Evolutionary conservation across 768 basidiomycete genomes (phyloP), one percentile per base, ranked within the genome.

Genomic region (Naganishia antarctica): DNA sequence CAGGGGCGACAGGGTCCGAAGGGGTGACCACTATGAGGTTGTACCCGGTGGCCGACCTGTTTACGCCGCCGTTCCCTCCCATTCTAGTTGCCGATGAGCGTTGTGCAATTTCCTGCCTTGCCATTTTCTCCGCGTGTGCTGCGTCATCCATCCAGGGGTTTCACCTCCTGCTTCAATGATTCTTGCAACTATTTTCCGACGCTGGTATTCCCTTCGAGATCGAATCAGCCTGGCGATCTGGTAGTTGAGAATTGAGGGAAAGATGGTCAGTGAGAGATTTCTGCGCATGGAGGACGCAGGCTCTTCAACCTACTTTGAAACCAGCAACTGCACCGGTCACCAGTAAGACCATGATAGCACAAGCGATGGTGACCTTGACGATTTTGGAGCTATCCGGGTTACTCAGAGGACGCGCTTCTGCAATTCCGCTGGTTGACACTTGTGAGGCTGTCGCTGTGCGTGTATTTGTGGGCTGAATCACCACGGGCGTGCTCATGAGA

Each of bases 31-130:
- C n/a, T n/a, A n/a, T n/a, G n/a, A n/a, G n/a, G n/a, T n/a, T n/a
- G n/a, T n/a, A n/a, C n/a, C n/a, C n/a, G 37, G 31, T 29, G 5
- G 5, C 28, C 23, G 11, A 18, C 46, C 26, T 26, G 26, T 1
- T 44, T 48, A 68, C 4, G 67, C 67, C 37, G 67, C 63, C 16
- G 64, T 49, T 0, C 67, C 67, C 45, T 68, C 67, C 67, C 67
- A 68, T 41, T 68, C 67, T 18, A 57, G 48, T 43, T 64, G 63
- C 21, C 60, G 43, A 49, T 68, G 64, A 6, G 67, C 67, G 53
- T 68, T 68, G 48, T 68, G 64, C 48, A 60, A 40, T 34, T 65
- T 68, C 32, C 67, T 44, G 34, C 67, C 67, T 41, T 61, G 53
- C 61, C 66, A 63, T 32, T 58, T 66, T 50, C 61, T 51, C 41